Evolutionary conservation across 192 early-diverging fungal species (phyloP).

Genomic region (Backusella liffmaniae): DNA sequence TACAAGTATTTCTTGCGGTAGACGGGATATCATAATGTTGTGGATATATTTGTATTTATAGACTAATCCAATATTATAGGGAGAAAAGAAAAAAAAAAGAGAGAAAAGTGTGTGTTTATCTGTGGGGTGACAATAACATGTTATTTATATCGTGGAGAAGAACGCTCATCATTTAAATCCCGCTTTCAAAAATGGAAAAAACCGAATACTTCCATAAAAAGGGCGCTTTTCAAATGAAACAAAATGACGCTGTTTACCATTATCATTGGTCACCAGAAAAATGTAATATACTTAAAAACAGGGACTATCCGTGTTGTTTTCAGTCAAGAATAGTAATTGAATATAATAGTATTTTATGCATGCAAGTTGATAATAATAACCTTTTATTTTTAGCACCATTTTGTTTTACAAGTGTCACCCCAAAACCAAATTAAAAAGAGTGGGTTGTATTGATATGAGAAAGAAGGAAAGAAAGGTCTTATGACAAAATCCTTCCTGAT

Average conservation of each 20-base stretch:
- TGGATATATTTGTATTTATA: background rate
- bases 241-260: background rate
- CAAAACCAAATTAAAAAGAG: too few species aligned
- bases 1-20: background rate
- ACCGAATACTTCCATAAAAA: background rate
- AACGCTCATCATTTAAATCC: background rate
- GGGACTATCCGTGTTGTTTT: too few species aligned
- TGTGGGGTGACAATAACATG: background rate
- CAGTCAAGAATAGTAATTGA: too few species aligned
- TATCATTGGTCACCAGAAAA: background rate
- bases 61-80: background rate
- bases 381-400: too few species aligned
- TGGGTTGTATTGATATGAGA: too few species aligned
- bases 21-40: background rate
- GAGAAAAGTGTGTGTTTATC: background rate
- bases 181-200: background rate
- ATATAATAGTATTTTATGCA: too few species aligned
- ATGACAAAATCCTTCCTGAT: too few species aligned
- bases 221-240: background rate
- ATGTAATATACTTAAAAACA: too few species aligned
- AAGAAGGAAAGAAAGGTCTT: too few species aligned
- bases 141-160: background rate
- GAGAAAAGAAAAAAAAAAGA: background rate
- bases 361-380: too few species aligned
- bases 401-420: too few species aligned